These are phyloP conservation scores for Stylonectria norvegica DNA, from an alignment of 2,329 filamentous ascomycete genomes.

Conservation along the genomic window DNA sequence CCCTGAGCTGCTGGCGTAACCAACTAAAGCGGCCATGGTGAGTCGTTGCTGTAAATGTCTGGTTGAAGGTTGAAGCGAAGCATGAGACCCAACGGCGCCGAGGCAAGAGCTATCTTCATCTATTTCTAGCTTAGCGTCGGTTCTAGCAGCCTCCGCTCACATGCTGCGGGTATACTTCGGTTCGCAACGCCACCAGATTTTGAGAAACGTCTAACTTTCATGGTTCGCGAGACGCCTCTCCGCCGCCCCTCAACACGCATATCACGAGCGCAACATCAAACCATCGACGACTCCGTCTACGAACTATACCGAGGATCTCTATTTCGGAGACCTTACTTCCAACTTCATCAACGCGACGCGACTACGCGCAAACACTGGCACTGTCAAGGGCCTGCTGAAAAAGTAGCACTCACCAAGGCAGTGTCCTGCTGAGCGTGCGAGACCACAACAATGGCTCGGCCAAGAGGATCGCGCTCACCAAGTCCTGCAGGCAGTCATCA, in stretches of 20 bases:
- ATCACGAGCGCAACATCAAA: too few relatives aligned
- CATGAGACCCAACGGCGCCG: constrained; percentile 7
- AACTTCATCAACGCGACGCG: too few relatives aligned
- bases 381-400: constrained; percentile 22
- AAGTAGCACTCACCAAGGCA: constrained; percentile 39
- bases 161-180: constrained; percentile 15
- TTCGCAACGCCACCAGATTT: constrained; percentile 12
- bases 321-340: too few relatives aligned
- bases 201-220: constrained; percentile 12
- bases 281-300: too few relatives aligned
- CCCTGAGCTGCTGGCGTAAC: constrained; percentile 51
- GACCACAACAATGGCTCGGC: constrained; percentile 55
- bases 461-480: constrained; percentile 78
- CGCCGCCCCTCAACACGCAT: constrained; percentile 13
- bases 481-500: constrained; percentile 85
- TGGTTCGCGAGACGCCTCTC: constrained; percentile 2
- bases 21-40: constrained; percentile 45
- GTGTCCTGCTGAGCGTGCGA: constrained; percentile 40
- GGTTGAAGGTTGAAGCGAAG: too few relatives aligned
- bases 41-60: background rate
- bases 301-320: too few relatives aligned
- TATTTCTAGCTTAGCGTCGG: constrained; percentile 19
- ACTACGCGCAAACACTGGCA: constrained; percentile 19
- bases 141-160: background rate
- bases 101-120: constrained; percentile 13